Conservation (phyloP, 2,329 filamentous ascomycete genomes). For the Sarocladiaceae sp. region DNA sequence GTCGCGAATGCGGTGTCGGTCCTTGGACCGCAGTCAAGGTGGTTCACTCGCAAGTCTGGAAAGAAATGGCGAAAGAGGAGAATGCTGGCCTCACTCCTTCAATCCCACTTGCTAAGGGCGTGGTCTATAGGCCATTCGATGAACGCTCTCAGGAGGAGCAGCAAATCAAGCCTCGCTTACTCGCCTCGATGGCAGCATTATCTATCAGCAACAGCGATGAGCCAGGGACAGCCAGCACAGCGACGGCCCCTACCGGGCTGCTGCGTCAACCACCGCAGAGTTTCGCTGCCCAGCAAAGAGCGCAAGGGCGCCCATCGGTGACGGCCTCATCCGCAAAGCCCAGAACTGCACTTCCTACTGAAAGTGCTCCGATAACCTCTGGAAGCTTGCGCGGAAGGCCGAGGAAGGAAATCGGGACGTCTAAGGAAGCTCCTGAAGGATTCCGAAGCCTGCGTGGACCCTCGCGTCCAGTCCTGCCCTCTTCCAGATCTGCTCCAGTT, state of each 20-base stretch:
- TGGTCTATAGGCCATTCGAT: slow-evolving; percentile 62
- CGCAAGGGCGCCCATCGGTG: slow-evolving; percentile 44
- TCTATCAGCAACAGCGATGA: slow-evolving; percentile 15
- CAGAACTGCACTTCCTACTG: slow-evolving; percentile 17
- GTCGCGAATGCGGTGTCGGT: slow-evolving; percentile 54
- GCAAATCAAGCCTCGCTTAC: slow-evolving; percentile 27
- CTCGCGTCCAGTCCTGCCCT: slow-evolving; percentile 22
- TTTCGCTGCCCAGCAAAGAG: slow-evolving; percentile 62
- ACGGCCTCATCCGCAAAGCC: slow-evolving; percentile 19
- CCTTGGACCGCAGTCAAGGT: slow-evolving; percentile 45
- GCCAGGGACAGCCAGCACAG: slow-evolving; percentile 29
- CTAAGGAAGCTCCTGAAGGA: slow-evolving; percentile 19
- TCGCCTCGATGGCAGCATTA: slow-evolving; percentile 23
- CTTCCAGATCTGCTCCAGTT: slow-evolving; percentile 21
- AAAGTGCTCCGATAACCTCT: slow-evolving; percentile 19
- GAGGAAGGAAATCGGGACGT: slow-evolving; percentile 16
- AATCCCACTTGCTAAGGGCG: slow-evolving; percentile 56
- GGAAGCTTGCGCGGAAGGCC: slow-evolving; percentile 25
- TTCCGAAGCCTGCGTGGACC: slow-evolving; percentile 24
- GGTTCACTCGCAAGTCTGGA: slow-evolving; percentile 55
- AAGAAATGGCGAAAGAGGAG: slow-evolving; percentile 65
- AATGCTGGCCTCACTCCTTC: slow-evolving; percentile 60
- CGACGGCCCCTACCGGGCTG: slow-evolving; percentile 34
- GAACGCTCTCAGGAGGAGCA: slow-evolving; percentile 31
- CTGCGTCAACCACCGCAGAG: slow-evolving; percentile 56